Conservation (phyloP, 148 eudicot species). For the Camellia japonica region DNA sequence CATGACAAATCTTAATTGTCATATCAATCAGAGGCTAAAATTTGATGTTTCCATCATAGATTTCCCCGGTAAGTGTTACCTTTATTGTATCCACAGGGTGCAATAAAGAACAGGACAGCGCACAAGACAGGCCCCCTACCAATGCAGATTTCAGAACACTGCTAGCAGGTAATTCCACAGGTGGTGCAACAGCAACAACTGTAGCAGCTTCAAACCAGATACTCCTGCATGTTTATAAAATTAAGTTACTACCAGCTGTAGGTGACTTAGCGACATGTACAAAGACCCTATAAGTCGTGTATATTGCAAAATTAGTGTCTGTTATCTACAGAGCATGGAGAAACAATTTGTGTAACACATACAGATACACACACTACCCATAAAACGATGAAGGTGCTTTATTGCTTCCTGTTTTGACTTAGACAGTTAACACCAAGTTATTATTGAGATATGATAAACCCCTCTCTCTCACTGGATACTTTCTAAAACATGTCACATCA, state of each 20-base stretch:
- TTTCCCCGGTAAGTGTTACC: slow-evolving; percentile 29
- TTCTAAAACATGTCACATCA: neutral
- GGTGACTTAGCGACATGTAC: neutral
- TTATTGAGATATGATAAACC: neutral
- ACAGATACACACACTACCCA: neutral
- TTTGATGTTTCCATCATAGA: neutral
- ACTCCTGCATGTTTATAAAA: slow-evolving; percentile 46
- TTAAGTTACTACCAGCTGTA: neutral
- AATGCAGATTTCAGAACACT: slow-evolving; percentile 85
- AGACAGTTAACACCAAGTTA: neutral
- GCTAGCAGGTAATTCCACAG: slow-evolving; percentile 77
- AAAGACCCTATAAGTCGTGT: neutral
- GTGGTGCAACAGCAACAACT: slow-evolving; percentile 94
- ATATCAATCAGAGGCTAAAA: neutral
- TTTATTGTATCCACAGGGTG: slow-evolving; percentile 90
- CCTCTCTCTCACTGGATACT: neutral
- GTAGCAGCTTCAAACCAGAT: slow-evolving; percentile 99
- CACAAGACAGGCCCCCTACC: slow-evolving; percentile 90
- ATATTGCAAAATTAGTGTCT: neutral
- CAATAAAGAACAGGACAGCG: slow-evolving; percentile 78
- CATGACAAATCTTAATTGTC: neutral
- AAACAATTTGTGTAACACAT: neutral
- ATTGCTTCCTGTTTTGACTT: too few relatives aligned
- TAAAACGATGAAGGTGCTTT: neutral
- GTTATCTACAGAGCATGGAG: neutral